phyloP scores from a whole-genome alignment of 306 rosid genomes.

The Pyrus bretschneideri region DNA sequence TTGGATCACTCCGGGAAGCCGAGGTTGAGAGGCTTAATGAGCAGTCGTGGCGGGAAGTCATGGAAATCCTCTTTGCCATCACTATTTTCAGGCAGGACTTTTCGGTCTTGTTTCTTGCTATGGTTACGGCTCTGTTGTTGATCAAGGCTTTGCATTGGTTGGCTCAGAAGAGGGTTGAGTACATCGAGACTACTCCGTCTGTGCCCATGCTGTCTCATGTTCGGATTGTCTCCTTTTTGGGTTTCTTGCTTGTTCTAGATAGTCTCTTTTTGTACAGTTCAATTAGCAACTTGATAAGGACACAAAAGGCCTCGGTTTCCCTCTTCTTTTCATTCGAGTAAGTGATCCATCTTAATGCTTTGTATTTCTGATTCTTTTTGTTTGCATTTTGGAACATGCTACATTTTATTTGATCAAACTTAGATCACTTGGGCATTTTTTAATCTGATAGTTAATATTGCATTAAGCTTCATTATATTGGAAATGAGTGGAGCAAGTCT shows the following conservation, averaged over 20 bases:
- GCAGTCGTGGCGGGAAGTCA: conserved; percentile 97
- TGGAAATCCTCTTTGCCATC: conserved; percentile 95
- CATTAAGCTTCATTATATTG: not conserved
- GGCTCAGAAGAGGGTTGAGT: conserved; percentile 97
- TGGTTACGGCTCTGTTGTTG: conserved; percentile 77
- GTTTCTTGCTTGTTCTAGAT: conserved; percentile 76
- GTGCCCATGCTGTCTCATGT: conserved; percentile 70
- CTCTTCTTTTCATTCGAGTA: conserved; percentile 95
- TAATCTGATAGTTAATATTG: not conserved
- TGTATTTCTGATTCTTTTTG: not conserved
- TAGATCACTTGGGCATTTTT: not conserved
- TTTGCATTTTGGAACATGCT: not conserved
- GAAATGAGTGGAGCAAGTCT: not conserved
- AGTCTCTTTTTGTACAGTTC: conserved; percentile 65
- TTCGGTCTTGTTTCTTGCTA: conserved; percentile 82
- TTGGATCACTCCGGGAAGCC: conserved; percentile 92
- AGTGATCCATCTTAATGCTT: conserved; percentile 31
- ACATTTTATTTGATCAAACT: not conserved
- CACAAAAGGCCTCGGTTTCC: conserved; percentile 85
- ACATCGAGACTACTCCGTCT: conserved; percentile 92
- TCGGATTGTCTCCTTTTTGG: conserved; percentile 90
- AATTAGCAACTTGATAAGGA: conserved; percentile 46
- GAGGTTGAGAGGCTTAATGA: conserved; percentile 99
- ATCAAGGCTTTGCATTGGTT: conserved; percentile 97
- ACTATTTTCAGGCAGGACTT: conserved; percentile 96